These are phyloP conservation scores for Boletus edulis DNA, from an alignment of 768 basidiomycete species.

Conservation along the genomic window DNA sequence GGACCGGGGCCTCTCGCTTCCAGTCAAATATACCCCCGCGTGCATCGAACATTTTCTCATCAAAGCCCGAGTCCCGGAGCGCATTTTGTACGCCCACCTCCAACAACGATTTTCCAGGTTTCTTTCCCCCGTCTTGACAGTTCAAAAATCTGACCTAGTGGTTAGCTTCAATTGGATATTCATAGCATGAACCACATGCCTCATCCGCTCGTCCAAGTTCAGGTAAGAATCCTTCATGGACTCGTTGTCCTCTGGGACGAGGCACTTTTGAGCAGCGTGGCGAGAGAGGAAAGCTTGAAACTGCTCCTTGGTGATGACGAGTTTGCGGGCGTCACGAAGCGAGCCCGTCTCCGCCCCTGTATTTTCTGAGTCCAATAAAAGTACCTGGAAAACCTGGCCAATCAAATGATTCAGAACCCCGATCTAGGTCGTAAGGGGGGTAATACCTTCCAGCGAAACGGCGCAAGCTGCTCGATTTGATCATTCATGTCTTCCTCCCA, in stretches of 20 bases:
- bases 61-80: not conserved
- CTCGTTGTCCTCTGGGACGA: not conserved
- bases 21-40: slow-evolving; percentile 1
- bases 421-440: not conserved
- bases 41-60: not conserved
- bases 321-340: slow-evolving; percentile 33
- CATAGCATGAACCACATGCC: not conserved
- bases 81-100: not conserved
- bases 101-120: not conserved
- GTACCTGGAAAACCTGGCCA: slow-evolving; percentile 35
- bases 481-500: slow-evolving; percentile 42
- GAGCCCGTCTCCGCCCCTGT: slow-evolving; percentile 31
- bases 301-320: slow-evolving; percentile 24
- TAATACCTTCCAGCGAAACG: slow-evolving; percentile 40
- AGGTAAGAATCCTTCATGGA: slow-evolving; percentile 6
- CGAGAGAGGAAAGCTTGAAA: not conserved
- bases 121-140: not conserved
- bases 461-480: slow-evolving; percentile 31
- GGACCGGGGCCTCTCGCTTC: not conserved
- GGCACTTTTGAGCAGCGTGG: not conserved
- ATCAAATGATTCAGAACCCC: not conserved
- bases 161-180: no score
- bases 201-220: not conserved
- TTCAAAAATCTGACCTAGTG: not conserved
- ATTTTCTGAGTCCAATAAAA: slow-evolving; percentile 35